Evolutionary conservation across 345 rosid species (phyloP).

Genomic region (Corchorus capsularis): DNA sequence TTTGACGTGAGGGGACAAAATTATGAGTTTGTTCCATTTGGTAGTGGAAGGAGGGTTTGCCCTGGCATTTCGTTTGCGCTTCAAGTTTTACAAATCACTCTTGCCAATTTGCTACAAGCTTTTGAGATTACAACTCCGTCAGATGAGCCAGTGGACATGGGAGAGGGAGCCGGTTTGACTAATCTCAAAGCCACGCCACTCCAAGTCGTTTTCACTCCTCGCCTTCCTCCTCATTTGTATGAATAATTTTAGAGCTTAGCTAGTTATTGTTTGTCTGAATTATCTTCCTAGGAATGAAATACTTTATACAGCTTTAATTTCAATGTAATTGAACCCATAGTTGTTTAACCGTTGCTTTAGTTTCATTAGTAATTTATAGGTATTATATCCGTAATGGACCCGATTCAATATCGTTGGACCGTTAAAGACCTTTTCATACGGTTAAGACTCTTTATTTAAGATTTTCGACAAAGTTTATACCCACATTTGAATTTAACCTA

Average conservation of each 20-base stretch:
- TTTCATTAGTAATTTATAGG: too few species aligned
- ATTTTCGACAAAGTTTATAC: too few species aligned
- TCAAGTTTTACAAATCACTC: not conserved
- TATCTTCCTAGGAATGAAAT: not conserved
- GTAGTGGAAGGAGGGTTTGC: not conserved
- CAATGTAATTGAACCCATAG: too few species aligned
- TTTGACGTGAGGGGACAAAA: not conserved
- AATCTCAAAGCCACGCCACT: slow-evolving; percentile 13
- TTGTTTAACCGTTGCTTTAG: too few species aligned
- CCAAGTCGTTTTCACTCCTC: not conserved
- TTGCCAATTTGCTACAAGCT: not conserved
- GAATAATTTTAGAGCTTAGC: not conserved
- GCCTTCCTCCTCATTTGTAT: not conserved
- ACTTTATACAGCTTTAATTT: too few species aligned
- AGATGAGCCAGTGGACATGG: not conserved
- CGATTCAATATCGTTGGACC: too few species aligned
- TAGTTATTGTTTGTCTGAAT: not conserved
- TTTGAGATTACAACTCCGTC: not conserved
- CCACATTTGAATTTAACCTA: too few species aligned
- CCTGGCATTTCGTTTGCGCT: not conserved
- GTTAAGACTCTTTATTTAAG: too few species aligned
- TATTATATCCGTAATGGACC: too few species aligned
- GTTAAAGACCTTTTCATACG: too few species aligned
- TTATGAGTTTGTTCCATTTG: not conserved
- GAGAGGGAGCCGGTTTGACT: not conserved